Evolutionary conservation across 163 green algal genomes (phyloP), one percentile per base, ranked within the genome.

Genomic region (Chloromonas sp.): DNA sequence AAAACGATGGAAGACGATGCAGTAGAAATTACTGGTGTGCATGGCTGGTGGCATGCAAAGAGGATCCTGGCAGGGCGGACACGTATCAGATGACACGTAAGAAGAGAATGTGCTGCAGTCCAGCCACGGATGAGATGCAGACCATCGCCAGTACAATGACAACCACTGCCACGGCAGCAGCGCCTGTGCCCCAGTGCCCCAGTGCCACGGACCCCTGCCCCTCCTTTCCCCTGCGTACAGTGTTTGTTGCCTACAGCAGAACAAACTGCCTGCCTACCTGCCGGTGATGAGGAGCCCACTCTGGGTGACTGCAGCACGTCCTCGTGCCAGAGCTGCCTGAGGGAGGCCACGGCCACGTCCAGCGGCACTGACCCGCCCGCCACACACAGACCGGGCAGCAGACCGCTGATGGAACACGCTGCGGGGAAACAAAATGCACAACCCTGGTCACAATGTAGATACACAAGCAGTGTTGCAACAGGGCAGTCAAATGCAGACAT

Each of bases 281-380:
- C 66, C 5, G 84, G 3, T 81, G 84, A 79, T 5, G 15, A 60
- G 61, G 58, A 70, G 62, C 15, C 14, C 2, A 83, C 2, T 2
- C 84, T 77, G 2, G 84, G 84, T 5, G 84, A 86, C 5, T 85
- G 78, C 36, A 88, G 13, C 1, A 14, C 81, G 2, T 87, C 84
- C 60, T 87, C 84, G 78, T 76, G 2, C 84, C 84, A 84, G 8
- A 81, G 3, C 57, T n/a, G 15, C 5, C 82, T 59, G 59, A 85
- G 71, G 1, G 82, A 61, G 3, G 58, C 15, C 13, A 81, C 82
- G 59, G 76, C 82, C 58, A 59, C 58, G 1, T 85, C 82, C 60
- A 85, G 1, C 1, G 82, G 70, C 70, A 66, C 1, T 2, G 15
- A 59, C 36, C 36, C 62, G 5, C 71, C 71, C 1, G 81, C 70